phyloP scores from a whole-genome alignment of 164 flowering plant genomes.

The Taxillus chinensis region DNA sequence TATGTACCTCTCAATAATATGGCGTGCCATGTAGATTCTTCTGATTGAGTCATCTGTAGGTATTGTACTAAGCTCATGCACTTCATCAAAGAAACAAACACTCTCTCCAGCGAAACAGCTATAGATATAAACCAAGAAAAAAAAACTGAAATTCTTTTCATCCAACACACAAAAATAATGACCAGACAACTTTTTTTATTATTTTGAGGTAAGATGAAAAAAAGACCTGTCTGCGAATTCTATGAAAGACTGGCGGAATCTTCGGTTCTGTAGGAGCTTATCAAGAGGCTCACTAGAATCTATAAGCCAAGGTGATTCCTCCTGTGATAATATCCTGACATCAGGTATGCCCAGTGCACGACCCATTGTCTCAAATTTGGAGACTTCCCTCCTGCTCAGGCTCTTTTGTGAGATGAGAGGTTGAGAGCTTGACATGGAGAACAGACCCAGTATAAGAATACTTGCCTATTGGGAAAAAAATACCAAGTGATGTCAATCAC shows the following conservation, averaged over 20 bases:
- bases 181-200: background rate
- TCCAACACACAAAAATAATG: background rate
- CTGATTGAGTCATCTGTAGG: slow-evolving; percentile 48
- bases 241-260: slow-evolving; percentile 71
- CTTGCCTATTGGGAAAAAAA: slow-evolving; percentile 42
- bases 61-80: slow-evolving; percentile 55
- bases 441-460: slow-evolving; percentile 57
- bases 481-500: slow-evolving; percentile 10
- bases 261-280: slow-evolving; percentile 64
- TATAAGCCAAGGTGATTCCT: slow-evolving; percentile 20
- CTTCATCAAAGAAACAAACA: slow-evolving; percentile 74
- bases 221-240: slow-evolving; percentile 77
- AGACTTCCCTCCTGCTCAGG: slow-evolving; percentile 48
- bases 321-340: slow-evolving; percentile 40
- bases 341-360: slow-evolving; percentile 77
- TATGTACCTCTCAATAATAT: slow-evolving; percentile 68
- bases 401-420: slow-evolving; percentile 78
- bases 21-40: slow-evolving; percentile 86
- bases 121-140: slow-evolving; percentile 10
- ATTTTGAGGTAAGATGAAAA: background rate
- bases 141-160: slow-evolving; percentile 1
- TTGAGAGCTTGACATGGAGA: slow-evolving; percentile 68
- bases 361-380: slow-evolving; percentile 50
- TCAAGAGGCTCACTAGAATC: slow-evolving; percentile 67
- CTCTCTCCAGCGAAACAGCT: slow-evolving; percentile 94